phyloP scores from a whole-genome alignment of 225 moss, liverwort and hornwort species.

The Takakia lepidozioides region DNA sequence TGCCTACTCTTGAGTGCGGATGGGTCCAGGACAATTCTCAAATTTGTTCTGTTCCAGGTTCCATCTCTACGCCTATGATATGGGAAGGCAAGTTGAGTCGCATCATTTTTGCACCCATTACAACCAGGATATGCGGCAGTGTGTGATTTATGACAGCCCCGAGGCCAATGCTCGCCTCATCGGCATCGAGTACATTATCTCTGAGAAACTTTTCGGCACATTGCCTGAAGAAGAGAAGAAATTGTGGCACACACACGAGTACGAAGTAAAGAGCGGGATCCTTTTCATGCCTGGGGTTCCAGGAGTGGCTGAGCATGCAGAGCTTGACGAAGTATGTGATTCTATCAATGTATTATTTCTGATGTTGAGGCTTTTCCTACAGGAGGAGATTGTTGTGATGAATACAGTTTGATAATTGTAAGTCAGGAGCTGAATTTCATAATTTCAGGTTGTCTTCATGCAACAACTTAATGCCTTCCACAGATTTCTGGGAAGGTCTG shows the following conservation, averaged over 20 bases:
- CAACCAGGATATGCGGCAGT: conserved; percentile 77
- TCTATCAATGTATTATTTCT: not conserved
- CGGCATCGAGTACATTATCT: conserved; percentile 77
- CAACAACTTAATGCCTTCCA: no score
- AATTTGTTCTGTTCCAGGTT: no score
- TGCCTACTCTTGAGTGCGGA: no score
- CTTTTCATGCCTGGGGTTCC: conserved; percentile 58
- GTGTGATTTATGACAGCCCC: conserved; percentile 49
- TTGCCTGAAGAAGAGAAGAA: conserved; percentile 80
- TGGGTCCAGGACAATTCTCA: no score
- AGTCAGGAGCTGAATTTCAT: no score
- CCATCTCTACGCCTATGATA: conserved; percentile 75
- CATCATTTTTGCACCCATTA: conserved; percentile 70
- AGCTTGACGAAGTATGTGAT: conserved; percentile 39
- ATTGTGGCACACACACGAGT: conserved; percentile 64
- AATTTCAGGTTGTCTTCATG: no score
- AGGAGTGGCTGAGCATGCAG: conserved; percentile 36
- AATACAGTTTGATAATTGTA: no score
- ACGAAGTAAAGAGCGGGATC: conserved; percentile 74
- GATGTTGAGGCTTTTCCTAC: no score
- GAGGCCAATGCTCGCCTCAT: conserved; percentile 52
- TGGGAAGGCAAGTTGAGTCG: conserved; percentile 71
- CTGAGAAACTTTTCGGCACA: conserved; percentile 52
- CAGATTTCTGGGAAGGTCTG: no score
- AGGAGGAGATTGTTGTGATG: no score